Evolutionary conservation across 139 green algal species (phyloP), one percentile per base, ranked within the genome.

Genomic region (Desmodesmus armatus): DNA sequence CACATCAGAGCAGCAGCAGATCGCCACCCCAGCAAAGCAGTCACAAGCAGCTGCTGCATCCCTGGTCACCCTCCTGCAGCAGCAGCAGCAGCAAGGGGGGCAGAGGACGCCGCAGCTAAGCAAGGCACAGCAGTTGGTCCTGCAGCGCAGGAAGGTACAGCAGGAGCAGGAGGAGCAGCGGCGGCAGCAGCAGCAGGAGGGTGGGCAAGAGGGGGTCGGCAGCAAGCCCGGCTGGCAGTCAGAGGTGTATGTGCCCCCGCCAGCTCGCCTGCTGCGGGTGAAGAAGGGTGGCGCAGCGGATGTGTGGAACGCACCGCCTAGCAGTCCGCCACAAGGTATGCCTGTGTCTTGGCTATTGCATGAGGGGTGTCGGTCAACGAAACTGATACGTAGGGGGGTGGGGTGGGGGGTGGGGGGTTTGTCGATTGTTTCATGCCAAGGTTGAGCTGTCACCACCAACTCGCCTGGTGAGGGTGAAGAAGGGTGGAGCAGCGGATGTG

Each of bases 151-250:
- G 35, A 53, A 7, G 39, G 23, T 4, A 6, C 19, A 33, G 69
- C 37, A 77, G 69, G 37, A 27, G 31, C 65, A 47, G 21, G 37
- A 77, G 2, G 5, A 60, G 11, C 71, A 63, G n/a, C 43, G 47
- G 66, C 66, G n/a, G 31, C 44, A 80, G 72, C 72, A 80, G 72
- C 25, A 63, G 43, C 44, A 53, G 47, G 29, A 53, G 49, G 13
- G 33, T 17, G 31, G 35, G 19, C 6, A 51, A n/a, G n/a, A n/a
- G n/a, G n/a, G n/a, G n/a, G n/a, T n/a, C n/a, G n/a, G n/a, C n/a
- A n/a, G n/a, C n/a, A n/a, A n/a, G 17, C 73, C 49, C 23, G 73
- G 29, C 2, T 80, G 73, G 73, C 73, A 80, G 47, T 80, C 73
- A 21, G 73, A 67, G 29, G n/a, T 63, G 19, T 80, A 67, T 65